phyloP scores from a whole-genome alignment of 768 basidiomycete species.

The Lactarius deliciosus region DNA sequence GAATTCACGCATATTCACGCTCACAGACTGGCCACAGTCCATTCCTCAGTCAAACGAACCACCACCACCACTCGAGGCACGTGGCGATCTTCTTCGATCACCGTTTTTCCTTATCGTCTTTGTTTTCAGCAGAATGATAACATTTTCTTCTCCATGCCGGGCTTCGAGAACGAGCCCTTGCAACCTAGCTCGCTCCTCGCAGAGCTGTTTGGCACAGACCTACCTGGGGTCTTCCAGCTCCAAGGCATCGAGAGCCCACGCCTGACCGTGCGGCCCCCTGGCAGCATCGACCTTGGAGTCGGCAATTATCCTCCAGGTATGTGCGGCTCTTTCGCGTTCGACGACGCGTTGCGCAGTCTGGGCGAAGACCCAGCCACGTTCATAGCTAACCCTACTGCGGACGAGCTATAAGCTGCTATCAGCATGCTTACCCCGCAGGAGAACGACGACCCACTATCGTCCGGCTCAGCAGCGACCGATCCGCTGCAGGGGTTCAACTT shows the following conservation, averaged over 20 bases:
- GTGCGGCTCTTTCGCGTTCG: constrained; percentile 3
- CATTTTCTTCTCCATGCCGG: constrained; percentile 9
- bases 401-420: constrained; percentile 11
- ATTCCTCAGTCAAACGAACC: background rate
- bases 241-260: background rate
- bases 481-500: constrained; percentile 11
- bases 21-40: constrained; percentile 4
- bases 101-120: background rate
- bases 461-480: background rate
- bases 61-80: constrained; percentile 2
- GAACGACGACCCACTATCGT: background rate
- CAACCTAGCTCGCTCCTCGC: constrained; percentile 2
- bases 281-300: constrained; percentile 16
- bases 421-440: background rate
- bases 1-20: background rate
- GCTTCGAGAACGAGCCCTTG: background rate
- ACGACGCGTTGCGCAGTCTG: constrained; percentile 3
- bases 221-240: background rate
- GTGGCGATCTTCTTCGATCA: constrained; percentile 3
- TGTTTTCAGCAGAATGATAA: constrained; percentile 3
- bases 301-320: constrained; percentile 11
- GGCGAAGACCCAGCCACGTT: constrained; percentile 13
- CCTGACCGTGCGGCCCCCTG: constrained; percentile 15
- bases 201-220: background rate
- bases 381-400: constrained; percentile 8